Evolutionary conservation across 441 rosid genomes (phyloP), one percentile per base, ranked within the genome.

Genomic region (Arabidopsis hybrid): DNA sequence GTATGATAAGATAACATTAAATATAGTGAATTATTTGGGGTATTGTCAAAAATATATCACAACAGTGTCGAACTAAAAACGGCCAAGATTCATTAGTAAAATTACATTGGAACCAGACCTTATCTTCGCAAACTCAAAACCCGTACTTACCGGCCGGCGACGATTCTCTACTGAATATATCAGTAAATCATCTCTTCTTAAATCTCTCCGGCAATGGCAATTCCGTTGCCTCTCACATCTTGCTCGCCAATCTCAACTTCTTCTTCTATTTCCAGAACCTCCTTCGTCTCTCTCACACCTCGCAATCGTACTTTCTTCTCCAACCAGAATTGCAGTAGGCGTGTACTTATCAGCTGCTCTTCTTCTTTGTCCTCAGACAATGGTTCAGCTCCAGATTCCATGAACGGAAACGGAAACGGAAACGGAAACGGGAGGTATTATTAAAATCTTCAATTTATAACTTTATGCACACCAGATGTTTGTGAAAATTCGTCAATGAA

Each of bases 321-420:
- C 69, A 63, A 59, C 42, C 80, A 31, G 43, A 61, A 58, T 76
- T 74, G 49, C 14, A 60, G 56, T 71, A 79, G 83, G 65, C 85
- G 84, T 40, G 7, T 71, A 67, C 36, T 75, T 45, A 55, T 84
- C 65, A 79, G 62, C 69, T 87, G 90, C 74, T 83, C 84, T 8
- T 79, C 81, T 0, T 72, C 78, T 16, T 65, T 80, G 21, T 78
- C 88, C 12, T 78, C 89, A 18, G 78, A 78, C 17, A 72, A 62
- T 58, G 86, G 82, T 80, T 76, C 89, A 12, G 5, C 76, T 50
- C 73, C 91, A 35, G 87, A 85, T 26, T 75, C 86, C 39, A n/a
- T 72, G 60, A 85, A 80, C 42, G 26, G 62, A n/a, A n/a, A n/a
- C n/a, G n/a, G n/a, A n/a, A n/a, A n/a, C n/a, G n/a, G n/a, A 3